These are phyloP conservation scores for Didymella pinodella DNA, from an alignment of 2,329 filamentous ascomycete species.

Conservation along the genomic window DNA sequence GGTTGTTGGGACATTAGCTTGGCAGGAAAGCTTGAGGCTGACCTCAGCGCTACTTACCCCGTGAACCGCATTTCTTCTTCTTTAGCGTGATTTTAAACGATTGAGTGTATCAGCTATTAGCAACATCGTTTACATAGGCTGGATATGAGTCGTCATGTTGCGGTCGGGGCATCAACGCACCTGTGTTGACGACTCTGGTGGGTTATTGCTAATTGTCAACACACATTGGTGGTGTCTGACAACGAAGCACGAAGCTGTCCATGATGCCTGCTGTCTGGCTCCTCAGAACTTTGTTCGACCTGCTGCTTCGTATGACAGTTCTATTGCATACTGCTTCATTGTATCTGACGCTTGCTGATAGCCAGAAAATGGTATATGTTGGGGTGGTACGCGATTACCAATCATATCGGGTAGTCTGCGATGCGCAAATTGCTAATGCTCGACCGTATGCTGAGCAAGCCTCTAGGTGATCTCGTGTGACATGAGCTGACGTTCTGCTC, in stretches of 20 bases:
- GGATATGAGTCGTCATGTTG: neutral
- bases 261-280: neutral
- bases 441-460: neutral
- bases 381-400: neutral
- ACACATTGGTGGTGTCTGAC: neutral
- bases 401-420: neutral
- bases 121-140: neutral
- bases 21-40: constrained; percentile 3
- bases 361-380: neutral
- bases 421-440: neutral
- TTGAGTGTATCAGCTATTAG: neutral
- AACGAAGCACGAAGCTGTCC: neutral
- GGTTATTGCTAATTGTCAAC: neutral
- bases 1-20: neutral
- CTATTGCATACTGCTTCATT: neutral
- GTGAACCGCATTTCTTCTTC: neutral
- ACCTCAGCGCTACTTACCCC: constrained; percentile 7
- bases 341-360: neutral
- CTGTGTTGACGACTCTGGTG: neutral
- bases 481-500: neutral
- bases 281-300: neutral
- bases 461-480: neutral
- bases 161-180: neutral
- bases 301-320: neutral
- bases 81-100: neutral